Evolutionary conservation across 2,329 filamentous ascomycete genomes (phyloP), one percentile per base, ranked within the genome.

Genomic region (Aureobasidium vineae): DNA sequence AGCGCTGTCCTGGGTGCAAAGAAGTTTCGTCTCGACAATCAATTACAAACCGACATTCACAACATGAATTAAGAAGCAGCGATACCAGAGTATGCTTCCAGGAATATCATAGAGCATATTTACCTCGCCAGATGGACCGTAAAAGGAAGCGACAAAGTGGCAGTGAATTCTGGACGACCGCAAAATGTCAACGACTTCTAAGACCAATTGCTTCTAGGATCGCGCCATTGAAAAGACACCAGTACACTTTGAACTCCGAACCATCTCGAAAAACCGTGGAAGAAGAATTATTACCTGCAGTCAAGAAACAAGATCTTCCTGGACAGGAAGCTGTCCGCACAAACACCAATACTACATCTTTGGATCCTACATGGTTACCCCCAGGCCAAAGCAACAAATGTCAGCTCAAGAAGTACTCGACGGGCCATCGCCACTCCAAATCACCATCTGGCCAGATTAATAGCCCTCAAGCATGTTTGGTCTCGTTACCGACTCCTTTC

Each of bases 101-200:
- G 26, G 5, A 45, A 8, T n/a, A 53, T 49, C 11, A 21, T 40
- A 33, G 10, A 33, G 36, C 61, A 45, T 45, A 26, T 38, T 54
- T 45, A 54, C 10, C 38, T 31, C 10, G n/a, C 36, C 38, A n/a
- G 4, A 67, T 59, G 60, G 59, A 65, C 19, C 49, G 66, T 7
- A 65, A 68, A 23, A 56, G 63, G 38, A 68, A 68, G 54, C 53
- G 66, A 36, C 65, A 59, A 23, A 65, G 49, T 21, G 40, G 43
- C 5, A 36, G 31, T 23, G 53, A 60, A 41, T 28, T 36, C 23
- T 80, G 78, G 78, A 80, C 77, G 8, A 77, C 78, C 19, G 74
- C 77, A 53, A 76, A 78, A 47, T 80, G 79, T 70, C 79, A 79
- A 67, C 75, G 79, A 60, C 72, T 80, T 5, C 73, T 80, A 0